Conservation (phyloP, 371 early-diverging fungal genomes). For the Blastocladiella emersonii region DNA sequence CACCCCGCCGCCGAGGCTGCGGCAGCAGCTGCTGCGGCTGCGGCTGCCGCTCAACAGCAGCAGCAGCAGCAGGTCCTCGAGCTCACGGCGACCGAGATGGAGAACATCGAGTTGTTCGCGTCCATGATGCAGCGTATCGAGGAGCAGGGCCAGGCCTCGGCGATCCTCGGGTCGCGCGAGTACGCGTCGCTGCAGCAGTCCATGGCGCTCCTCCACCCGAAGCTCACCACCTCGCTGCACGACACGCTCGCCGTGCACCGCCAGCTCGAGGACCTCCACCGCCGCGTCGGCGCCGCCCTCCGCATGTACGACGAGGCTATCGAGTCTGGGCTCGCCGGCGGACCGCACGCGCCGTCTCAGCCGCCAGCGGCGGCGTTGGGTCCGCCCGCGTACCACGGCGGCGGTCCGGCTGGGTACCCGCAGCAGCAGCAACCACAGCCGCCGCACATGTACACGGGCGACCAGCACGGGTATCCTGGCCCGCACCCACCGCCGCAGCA, state of each 20-base stretch:
- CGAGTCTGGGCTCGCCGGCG: not conserved
- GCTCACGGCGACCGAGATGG: conserved; percentile 32
- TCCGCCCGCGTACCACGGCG: too few species aligned
- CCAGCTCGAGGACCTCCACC: not conserved
- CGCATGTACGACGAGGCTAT: not conserved
- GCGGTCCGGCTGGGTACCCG: not conserved
- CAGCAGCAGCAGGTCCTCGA: too few species aligned
- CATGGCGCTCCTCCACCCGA: not conserved
- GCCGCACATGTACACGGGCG: not conserved
- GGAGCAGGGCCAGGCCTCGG: not conserved
- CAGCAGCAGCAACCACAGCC: not conserved
- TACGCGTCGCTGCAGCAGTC: not conserved
- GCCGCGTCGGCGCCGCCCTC: not conserved
- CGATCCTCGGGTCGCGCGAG: not conserved
- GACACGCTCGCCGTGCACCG: conserved; percentile 2
- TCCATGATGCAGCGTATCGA: conserved; percentile 41
- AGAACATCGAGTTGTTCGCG: conserved; percentile 53
- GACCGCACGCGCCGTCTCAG: not conserved
- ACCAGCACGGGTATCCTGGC: too few species aligned
- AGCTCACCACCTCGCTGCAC: conserved; percentile 13
- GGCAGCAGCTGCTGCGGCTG: not conserved
- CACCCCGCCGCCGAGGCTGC: conserved; percentile 11
- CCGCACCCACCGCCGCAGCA: too few species aligned
- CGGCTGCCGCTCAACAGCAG: not conserved
- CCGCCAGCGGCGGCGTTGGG: not conserved